A percentile compares a stretch with the other conserved stretches of the same genome.
phyloP scores from a whole-genome alignment of 768 basidiomycete genomes.

The Candolleomyces efflorescens region DNA sequence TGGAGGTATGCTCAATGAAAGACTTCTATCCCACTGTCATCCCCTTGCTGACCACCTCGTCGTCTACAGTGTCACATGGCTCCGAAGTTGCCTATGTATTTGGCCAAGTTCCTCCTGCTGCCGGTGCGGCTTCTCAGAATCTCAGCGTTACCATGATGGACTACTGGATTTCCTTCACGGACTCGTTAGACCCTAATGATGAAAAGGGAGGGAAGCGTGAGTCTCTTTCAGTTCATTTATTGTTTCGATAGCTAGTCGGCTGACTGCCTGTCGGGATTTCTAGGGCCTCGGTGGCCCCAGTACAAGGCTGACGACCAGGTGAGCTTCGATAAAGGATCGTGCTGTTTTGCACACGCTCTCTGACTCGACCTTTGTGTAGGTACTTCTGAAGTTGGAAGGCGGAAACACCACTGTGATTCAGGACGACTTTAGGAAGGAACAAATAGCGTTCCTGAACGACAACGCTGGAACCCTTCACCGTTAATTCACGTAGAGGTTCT shows the following conservation, averaged over 20 bases:
- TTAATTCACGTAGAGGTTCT: too few relatives aligned
- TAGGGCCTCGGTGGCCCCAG: too few relatives aligned
- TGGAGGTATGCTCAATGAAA: constrained; percentile 26
- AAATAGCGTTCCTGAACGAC: too few relatives aligned
- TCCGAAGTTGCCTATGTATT: constrained; percentile 32
- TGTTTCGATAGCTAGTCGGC: not conserved
- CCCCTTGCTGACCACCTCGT: not conserved
- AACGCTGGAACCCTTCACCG: too few relatives aligned
- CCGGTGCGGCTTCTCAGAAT: constrained; percentile 15
- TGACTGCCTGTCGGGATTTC: not conserved
- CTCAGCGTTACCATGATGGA: constrained; percentile 34
- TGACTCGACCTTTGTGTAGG: too few relatives aligned
- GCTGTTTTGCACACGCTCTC: too few relatives aligned
- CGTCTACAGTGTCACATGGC: constrained; percentile 28
- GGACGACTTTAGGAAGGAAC: too few relatives aligned
- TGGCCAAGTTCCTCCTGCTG: constrained; percentile 19
- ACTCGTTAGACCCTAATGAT: constrained; percentile 36
- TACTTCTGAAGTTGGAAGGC: too few relatives aligned
- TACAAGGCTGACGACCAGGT: too few relatives aligned
- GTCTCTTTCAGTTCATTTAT: not conserved
- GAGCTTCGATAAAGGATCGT: too few relatives aligned
- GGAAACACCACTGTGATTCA: too few relatives aligned
- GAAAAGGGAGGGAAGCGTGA: constrained; percentile 20
- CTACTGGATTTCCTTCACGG: constrained; percentile 41
- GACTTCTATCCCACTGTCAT: too few relatives aligned